phyloP scores from a whole-genome alignment of 2,329 filamentous ascomycete genomes.

The Herpotrichia juniperi region DNA sequence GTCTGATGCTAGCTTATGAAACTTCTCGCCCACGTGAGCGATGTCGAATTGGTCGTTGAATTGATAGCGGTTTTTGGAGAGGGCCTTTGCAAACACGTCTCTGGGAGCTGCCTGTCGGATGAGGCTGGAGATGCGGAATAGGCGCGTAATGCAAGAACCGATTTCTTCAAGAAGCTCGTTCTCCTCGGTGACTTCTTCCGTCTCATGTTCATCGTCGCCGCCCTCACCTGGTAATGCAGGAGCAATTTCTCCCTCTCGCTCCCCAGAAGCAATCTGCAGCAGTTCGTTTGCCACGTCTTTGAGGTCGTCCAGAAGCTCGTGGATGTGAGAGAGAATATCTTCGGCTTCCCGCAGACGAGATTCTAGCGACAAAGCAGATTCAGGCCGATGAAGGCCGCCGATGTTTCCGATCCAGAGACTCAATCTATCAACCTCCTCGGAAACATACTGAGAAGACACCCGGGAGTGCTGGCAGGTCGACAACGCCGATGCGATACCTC shows the following conservation, averaged over 20 bases:
- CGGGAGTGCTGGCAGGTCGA: conserved; percentile 1
- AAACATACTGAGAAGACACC: conserved; percentile 1
- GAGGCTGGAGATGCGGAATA: conserved; percentile 22
- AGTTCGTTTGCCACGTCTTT: conserved; percentile 13
- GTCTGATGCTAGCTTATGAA: conserved; percentile 15
- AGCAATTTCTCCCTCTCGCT: conserved; percentile 6
- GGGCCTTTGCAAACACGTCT: conserved; percentile 21
- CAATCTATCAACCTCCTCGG: conserved; percentile 20
- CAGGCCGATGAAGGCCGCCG: conserved; percentile 16
- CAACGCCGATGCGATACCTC: conserved; percentile 6
- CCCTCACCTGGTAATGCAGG: too few species aligned
- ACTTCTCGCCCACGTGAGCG: conserved; percentile 24
- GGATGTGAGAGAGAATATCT: conserved; percentile 17
- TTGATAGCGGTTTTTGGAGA: conserved; percentile 14
- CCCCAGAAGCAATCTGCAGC: conserved; percentile 12
- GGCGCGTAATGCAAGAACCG: conserved; percentile 11
- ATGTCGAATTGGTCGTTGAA: conserved; percentile 24
- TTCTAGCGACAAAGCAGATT: conserved; percentile 20
- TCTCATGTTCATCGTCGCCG: background rate
- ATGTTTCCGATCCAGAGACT: conserved; percentile 25
- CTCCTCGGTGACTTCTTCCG: conserved; percentile 13
- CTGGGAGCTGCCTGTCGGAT: conserved; percentile 22
- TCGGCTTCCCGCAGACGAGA: conserved; percentile 19
- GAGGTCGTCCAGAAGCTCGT: conserved; percentile 16
- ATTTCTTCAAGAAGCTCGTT: conserved; percentile 21